These are phyloP conservation scores for Irpex lacteus DNA, from an alignment of 1,284 basidiomycete genomes.

Conservation along the genomic window DNA sequence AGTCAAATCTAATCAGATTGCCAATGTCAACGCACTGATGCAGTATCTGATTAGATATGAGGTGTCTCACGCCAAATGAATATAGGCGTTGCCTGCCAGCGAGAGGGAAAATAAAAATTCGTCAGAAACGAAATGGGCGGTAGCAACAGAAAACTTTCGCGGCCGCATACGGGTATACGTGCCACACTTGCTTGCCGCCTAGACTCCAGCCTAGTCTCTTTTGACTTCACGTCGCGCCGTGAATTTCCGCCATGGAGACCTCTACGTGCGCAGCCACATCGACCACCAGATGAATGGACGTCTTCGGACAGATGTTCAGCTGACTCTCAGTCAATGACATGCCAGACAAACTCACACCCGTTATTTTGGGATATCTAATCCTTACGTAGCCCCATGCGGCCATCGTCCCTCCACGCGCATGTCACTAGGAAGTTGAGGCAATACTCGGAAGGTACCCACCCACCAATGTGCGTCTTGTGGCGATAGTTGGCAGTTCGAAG, in stretches of 20 bases:
- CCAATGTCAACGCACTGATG: neutral
- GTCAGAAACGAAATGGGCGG: neutral
- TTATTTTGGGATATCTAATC: neutral
- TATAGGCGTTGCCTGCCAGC: neutral
- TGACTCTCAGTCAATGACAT: neutral
- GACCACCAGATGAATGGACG: neutral
- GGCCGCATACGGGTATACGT: neutral
- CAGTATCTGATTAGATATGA: constrained; percentile 2
- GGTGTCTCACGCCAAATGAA: neutral
- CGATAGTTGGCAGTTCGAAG: neutral
- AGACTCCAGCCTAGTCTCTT: neutral
- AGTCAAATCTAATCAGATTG: constrained; percentile 9
- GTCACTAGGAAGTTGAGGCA: neutral
- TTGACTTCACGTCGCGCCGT: neutral
- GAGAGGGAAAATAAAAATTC: neutral
- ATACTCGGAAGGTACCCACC: neutral
- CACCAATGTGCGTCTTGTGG: neutral
- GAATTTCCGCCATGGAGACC: neutral
- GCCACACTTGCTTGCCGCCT: neutral
- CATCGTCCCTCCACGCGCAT: neutral
- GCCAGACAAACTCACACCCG: neutral
- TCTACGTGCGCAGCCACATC: neutral
- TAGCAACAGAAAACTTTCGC: neutral
- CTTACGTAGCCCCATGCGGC: neutral
- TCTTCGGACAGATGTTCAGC: neutral